Conservation (phyloP, 768 basidiomycete genomes). For the Suillus subaureus region DNA sequence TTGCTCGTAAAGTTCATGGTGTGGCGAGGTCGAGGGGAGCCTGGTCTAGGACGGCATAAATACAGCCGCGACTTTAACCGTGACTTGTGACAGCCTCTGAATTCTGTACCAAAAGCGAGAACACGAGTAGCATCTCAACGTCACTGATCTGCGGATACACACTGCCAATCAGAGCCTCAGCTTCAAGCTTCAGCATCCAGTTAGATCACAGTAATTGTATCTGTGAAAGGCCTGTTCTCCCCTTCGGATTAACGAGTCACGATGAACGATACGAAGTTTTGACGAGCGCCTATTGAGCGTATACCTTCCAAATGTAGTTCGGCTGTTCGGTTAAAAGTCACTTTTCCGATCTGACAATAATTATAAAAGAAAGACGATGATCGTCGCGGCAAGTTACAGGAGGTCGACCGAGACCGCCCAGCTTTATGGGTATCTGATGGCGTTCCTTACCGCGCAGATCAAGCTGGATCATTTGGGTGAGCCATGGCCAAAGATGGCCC, state of each 20-base stretch:
- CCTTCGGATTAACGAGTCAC: neutral
- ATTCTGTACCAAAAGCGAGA: neutral
- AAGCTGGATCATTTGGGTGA: neutral
- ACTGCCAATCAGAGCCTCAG: neutral
- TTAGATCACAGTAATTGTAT: neutral
- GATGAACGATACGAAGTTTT: neutral
- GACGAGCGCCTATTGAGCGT: neutral
- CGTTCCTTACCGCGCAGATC: neutral
- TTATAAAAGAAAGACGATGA: neutral
- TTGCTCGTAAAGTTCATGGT: neutral
- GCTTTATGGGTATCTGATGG: conserved; percentile 5
- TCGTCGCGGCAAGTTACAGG: conserved; percentile 5
- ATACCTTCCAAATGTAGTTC: neutral
- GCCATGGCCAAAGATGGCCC: neutral
- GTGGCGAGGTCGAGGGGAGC: neutral
- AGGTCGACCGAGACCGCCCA: neutral
- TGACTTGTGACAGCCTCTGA: neutral
- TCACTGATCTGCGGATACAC: neutral
- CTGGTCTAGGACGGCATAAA: neutral
- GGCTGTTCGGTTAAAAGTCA: conserved; percentile 2
- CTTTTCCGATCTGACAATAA: neutral
- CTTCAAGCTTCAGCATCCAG: neutral
- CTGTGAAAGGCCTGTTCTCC: neutral
- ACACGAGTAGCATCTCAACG: neutral
- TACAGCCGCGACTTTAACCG: neutral